Base-by-base conservation (phyloP, 1,284 basidiomycete species). In the Volvariella surrecta region DNA sequence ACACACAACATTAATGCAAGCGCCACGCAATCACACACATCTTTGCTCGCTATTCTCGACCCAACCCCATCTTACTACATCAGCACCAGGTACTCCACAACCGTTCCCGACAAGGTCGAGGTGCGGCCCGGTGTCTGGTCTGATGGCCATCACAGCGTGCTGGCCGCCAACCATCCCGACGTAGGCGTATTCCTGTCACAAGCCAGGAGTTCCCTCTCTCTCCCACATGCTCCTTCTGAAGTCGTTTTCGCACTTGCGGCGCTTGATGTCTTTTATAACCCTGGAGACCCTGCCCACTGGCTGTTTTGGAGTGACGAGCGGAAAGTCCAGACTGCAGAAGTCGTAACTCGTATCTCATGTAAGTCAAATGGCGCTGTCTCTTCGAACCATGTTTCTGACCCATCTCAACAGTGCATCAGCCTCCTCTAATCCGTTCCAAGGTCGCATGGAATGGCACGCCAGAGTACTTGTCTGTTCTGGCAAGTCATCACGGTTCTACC, bases 261-360 rank as follows among this genome's bases (percentile, higher is more conserved):
- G 6, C 60, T 74, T 37, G 60, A 63, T 10, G 63, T 71, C 21
- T 62, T 69, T 39, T 60, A 66, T 43, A 53, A 58, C 19, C 64
- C 63, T 13, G 53, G 57, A 15, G 60, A 69, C 53, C 61, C 61
- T 8, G 63, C 60, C 4, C 69, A 72, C 50, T 68, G 67, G 68
- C 53, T 71, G 40, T 70, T 74, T 51, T 74, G 71, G 71, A 58
- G 57, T 42, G 58, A 60, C 43, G 58, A 59, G 28, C 59, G 55
- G 44, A 64, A 62, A 51, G 46, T 52, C 39, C 49, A 55, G 40
- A 68, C 64, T 8, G 66, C 64, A 16, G 57, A 55, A 28, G 51
- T 62, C 22, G 66, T 73, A 32, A 64, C 65, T 49, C 60, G 59
- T 40, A 62, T 70, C 42, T 57, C 64, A 32, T 53, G 71, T 73